phyloP scores from a whole-genome alignment of 2,329 filamentous ascomycete species.

The Microdochium bolleyi region DNA sequence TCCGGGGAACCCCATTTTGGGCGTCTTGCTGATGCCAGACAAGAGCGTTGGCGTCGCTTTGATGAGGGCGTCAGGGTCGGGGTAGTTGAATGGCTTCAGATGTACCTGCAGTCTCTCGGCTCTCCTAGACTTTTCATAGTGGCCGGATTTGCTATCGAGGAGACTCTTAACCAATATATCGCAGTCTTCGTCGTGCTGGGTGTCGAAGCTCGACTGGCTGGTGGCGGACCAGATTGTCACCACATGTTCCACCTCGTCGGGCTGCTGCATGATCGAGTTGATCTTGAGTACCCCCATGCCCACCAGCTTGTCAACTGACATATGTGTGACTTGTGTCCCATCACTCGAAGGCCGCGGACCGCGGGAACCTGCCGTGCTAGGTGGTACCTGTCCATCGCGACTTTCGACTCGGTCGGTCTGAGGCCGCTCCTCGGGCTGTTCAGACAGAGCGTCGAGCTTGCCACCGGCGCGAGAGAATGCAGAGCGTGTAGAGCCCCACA shows the following conservation, averaged over 20 bases:
- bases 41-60: conserved; percentile 82
- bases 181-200: conserved; percentile 52
- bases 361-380: conserved; percentile 49
- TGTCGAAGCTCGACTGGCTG: conserved; percentile 40
- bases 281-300: conserved; percentile 73
- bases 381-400: conserved; percentile 36
- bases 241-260: conserved; percentile 66
- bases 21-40: conserved; percentile 71
- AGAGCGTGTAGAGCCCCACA: conserved; percentile 56
- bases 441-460: conserved; percentile 50
- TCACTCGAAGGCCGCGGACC: conserved; percentile 26
- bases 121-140: conserved; percentile 63
- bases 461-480: conserved; percentile 44
- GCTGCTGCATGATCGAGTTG: conserved; percentile 64
- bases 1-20: conserved; percentile 88
- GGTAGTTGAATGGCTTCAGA: conserved; percentile 67
- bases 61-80: conserved; percentile 73
- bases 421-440: conserved; percentile 34
- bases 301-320: conserved; percentile 57
- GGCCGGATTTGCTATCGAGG: conserved; percentile 64
- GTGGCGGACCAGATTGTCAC: conserved; percentile 64
- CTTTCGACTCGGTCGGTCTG: conserved; percentile 27
- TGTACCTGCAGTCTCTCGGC: conserved; percentile 75
- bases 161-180: conserved; percentile 65
- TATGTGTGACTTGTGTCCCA: conserved; percentile 23